Evolutionary conservation across 2,329 filamentous ascomycete genomes (phyloP).

Genomic region (Dactylellina sp.): DNA sequence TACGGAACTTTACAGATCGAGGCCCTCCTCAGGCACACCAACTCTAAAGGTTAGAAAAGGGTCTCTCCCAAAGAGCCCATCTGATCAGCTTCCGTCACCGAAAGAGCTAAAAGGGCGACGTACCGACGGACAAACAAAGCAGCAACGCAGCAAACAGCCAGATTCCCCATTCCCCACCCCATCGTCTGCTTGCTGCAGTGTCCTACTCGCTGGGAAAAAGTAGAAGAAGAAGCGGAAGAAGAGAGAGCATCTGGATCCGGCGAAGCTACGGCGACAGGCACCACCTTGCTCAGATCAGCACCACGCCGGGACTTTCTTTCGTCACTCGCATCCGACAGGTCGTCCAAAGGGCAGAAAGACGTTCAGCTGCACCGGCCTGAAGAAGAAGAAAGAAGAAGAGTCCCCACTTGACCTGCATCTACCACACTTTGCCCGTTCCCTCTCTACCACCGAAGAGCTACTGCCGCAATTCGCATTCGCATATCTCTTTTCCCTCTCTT

Average conservation of each 20-base stretch:
- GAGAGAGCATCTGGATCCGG: conserved; percentile 24
- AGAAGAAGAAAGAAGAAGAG: no score
- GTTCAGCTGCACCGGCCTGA: no score
- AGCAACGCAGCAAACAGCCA: neutral
- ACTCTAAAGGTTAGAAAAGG: conserved; percentile 17
- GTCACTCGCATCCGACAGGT: conserved; percentile 29
- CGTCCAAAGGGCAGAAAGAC: no score
- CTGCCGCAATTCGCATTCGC: no score
- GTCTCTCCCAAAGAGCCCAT: conserved; percentile 10
- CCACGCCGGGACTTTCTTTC: conserved; percentile 3
- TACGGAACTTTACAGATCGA: neutral
- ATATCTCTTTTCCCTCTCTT: no score
- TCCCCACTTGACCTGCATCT: conserved; percentile 26
- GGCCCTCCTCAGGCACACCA: conserved; percentile 17
- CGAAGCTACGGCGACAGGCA: neutral
- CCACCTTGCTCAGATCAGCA: neutral
- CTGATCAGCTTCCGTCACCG: conserved; percentile 20
- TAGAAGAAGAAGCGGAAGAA: conserved; percentile 2
- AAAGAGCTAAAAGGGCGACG: conserved; percentile 26
- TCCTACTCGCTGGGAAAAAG: conserved; percentile 15
- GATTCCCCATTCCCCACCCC: neutral
- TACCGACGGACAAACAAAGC: neutral
- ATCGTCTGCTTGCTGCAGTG: conserved; percentile 17
- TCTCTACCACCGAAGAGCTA: no score
- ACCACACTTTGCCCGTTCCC: neutral